Base-by-base conservation (phyloP, 2,329 filamentous ascomycete species). In the Colletotrichum liriopes region DNA sequence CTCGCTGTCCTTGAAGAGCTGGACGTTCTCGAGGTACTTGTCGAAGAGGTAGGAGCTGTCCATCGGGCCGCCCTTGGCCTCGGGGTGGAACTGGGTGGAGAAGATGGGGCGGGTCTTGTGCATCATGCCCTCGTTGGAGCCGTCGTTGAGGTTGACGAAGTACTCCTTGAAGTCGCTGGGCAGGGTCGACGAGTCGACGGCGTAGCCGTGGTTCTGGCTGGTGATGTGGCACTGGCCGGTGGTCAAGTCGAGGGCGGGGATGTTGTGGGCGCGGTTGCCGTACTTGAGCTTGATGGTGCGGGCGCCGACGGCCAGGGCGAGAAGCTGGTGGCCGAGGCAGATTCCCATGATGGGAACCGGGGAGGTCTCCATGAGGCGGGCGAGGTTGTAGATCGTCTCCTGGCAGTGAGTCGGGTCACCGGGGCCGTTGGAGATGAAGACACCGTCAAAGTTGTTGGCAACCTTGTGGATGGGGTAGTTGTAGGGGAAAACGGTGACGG, bases 381-480 rank as follows among this genome's bases (percentile, higher is more conserved):
- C 89, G 67, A 99, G 90, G 86, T 97, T 95, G 89, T 97, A 96
- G 75, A 97, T 94, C 51, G 96, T 98, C 79, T 94, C 91, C 81
- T 95, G 93, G 87, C 95, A 98, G 86, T 99, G 96, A 52, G 95
- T 98, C 78, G 96, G 96, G 85, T 99, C 96, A 85, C 96, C 96
- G 37, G 96, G 96, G 72, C 96, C 96, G 86, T 99, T 99, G 84
- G 95, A 98, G 86, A 98, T 98, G 89, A 99, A 99, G 80, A 99
- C 92, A 80, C 96, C 96, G 78, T 99, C 96, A 78, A 98, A 98
- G 89, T 98, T 95, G 84, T 97, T 93, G 69, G 96, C 94, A 47
- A 98, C 94, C 89, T 98, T 98, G 90, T 98, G 95, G 82, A 99
- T 96, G 65, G 95, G 96, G 86, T 96, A 98, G 87, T 98, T 92